Evolutionary conservation across 352 stramenopile species (phyloP), one percentile per base, ranked within the genome.

Genomic region (Phytopythium sindhum): DNA sequence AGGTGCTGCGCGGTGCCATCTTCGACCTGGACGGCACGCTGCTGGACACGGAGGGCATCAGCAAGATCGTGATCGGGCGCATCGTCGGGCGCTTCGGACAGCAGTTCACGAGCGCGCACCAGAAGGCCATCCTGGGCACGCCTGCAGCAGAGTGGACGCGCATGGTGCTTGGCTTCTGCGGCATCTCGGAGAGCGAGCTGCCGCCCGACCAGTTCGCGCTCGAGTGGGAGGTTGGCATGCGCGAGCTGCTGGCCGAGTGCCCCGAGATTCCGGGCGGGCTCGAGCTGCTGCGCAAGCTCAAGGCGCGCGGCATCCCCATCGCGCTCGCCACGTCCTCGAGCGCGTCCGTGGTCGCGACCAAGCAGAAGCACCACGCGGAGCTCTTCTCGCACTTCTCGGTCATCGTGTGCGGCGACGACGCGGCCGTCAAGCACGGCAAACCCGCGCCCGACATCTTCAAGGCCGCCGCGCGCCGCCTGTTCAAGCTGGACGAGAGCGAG

Each of bases 1-100:
- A 55, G 29, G 51, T 61, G 19, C 54, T 85, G 28, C 60, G 73
- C 44, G 81, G 78, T 57, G 78, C 70, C 44, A 89, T 94, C 70
- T 94, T 94, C 61, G 85, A 94, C 67, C 80, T 94, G 66, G 86
- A 95, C 65, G 86, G 86, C 57, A 95, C 86, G 42, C 65, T 95
- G 50, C 73, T 95, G 63, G 86, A 95, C 67, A 91, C 84, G 29
- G 86, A 95, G 57, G 75, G 79, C 64, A 76, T 93, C 64, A 92
- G 84, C 56, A 72, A 81, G 55, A 64, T 80, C 15, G 70, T 83
- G 26, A 86, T 92, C 64, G 72, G 81, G 56, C 63, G 80, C 56
- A 72, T 86, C 48, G 68, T 86, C 31, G 72, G 68, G 26, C 72
- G 64, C n/a, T 78, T 86, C 50, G 86, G 84, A n/a, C 77, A 77